Base-by-base conservation (phyloP, 257 asterid genomes). In the Cruciata laevipes region DNA sequence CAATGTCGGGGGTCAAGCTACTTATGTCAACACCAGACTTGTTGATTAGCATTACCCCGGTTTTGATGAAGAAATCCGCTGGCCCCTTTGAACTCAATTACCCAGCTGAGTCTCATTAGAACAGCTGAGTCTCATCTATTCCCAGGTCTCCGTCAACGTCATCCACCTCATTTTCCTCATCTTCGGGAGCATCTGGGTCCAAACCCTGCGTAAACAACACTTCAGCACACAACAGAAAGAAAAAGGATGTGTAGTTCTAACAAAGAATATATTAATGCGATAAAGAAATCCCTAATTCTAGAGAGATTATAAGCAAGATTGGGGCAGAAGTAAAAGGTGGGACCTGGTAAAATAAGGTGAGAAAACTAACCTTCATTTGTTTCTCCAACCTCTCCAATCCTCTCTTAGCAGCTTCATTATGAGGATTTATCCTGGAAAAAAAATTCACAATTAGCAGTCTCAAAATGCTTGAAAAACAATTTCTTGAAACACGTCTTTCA, bases 101-200 rank as follows among this genome's bases (percentile, higher is more conserved):
- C n/a, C n/a, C n/a, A n/a, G n/a, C n/a, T n/a, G n/a, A n/a, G n/a
- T n/a, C n/a, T n/a, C n/a, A n/a, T n/a, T n/a, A 93, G 74, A 90
- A 72, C 49, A 85, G 78, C 76, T 90, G 94, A 14, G 79, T 72
- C 73, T 85, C 99, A 72, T 93, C 51, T 42, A 42, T 42, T 42
- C 51, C 98, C 62, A 78, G 94, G 76, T 87, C 98, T 53, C 77
- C 95, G 47, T 93, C 97, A 6, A 72, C 95, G 62, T 88, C 96
- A 27, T 93, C 99, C 4, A 79, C 95, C 64, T 93, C 99, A 32
- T 87, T 87, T 64, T 92, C 98, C 58, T 93, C 96, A 10, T 93
- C 99, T 70, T 93, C 97, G 0, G 96, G 95, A 44, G 97, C 99
- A 83, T 93, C 97, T 0, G 99, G 99, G 79, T 93, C 97, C 59